Evolutionary conservation across 2,329 filamentous ascomycete species (phyloP).

Genomic region (Aspergillus sp.): DNA sequence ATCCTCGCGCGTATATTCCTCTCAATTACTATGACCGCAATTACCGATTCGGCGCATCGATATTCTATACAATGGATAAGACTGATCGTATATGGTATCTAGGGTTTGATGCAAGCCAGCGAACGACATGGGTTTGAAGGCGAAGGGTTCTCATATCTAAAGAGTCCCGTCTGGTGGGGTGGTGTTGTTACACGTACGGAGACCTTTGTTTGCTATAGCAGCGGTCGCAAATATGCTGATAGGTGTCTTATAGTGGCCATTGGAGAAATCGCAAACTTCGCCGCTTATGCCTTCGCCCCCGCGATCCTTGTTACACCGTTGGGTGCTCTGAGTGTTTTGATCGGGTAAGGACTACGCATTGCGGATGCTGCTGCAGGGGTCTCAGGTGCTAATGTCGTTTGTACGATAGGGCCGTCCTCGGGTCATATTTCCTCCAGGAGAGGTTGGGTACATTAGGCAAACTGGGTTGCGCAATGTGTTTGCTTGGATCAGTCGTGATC

Average conservation of each 20-base stretch:
- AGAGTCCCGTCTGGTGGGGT: constrained; percentile 95
- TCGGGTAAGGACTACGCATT: constrained; percentile 50
- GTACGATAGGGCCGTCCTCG: constrained; percentile 65
- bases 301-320: constrained; percentile 97
- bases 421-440: constrained; percentile 90
- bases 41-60: too few relatives aligned
- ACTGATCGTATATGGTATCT: constrained; percentile 8
- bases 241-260: constrained; percentile 60
- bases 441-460: constrained; percentile 85
- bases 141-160: constrained; percentile 89
- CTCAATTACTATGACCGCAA: background rate
- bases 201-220: constrained; percentile 7
- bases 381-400: constrained; percentile 12
- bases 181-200: constrained; percentile 73
- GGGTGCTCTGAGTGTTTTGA: constrained; percentile 87
- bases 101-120: constrained; percentile 86
- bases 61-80: too few relatives aligned
- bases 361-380: background rate
- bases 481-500: constrained; percentile 94
- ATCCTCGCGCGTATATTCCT: constrained; percentile 2
- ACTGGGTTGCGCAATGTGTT: constrained; percentile 89
- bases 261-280: constrained; percentile 94
- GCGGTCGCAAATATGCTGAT: constrained; percentile 14
- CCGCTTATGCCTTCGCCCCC: constrained; percentile 94
- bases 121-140: constrained; percentile 93